phyloP scores from a whole-genome alignment of 2,329 filamentous ascomycete genomes.

The Aspergillus hiratsukae region DNA sequence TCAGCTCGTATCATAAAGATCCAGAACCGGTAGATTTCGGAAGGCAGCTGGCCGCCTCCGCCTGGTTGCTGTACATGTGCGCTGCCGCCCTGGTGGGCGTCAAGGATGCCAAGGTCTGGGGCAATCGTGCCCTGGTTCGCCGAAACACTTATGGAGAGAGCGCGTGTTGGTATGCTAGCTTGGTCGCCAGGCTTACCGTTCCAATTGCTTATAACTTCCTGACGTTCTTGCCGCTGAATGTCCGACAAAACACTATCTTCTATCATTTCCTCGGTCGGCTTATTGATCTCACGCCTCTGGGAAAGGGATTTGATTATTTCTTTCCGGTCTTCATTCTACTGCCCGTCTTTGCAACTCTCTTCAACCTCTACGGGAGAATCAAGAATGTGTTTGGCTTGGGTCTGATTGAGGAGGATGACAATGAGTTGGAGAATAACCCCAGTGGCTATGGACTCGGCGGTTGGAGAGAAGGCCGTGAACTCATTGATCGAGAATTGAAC shows the following conservation, averaged over 20 bases:
- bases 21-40: slow-evolving; percentile 76
- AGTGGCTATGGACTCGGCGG: slow-evolving; percentile 69
- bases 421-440: slow-evolving; percentile 58
- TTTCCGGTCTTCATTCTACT: slow-evolving; percentile 86
- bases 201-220: slow-evolving; percentile 95
- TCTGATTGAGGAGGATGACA: slow-evolving; percentile 69
- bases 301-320: slow-evolving; percentile 77
- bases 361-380: slow-evolving; percentile 82
- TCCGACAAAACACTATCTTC: slow-evolving; percentile 77
- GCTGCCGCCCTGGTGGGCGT: slow-evolving; percentile 81
- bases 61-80: slow-evolving; percentile 97
- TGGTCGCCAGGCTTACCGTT: slow-evolving; percentile 87
- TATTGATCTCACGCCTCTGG: slow-evolving; percentile 77
- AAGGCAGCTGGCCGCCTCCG: slow-evolving; percentile 75
- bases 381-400: slow-evolving; percentile 75
- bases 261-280: slow-evolving; percentile 79
- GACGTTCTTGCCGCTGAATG: slow-evolving; percentile 70
- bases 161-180: slow-evolving; percentile 91
- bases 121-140: slow-evolving; percentile 81
- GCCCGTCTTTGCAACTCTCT: slow-evolving; percentile 78
- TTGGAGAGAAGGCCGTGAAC: slow-evolving; percentile 85
- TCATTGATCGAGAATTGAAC: slow-evolving; percentile 81
- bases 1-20: slow-evolving; percentile 64
- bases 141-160: slow-evolving; percentile 90
- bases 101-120: slow-evolving; percentile 95